Conservation (phyloP, 305 asterid species). For the Ilex paraguariensis region DNA sequence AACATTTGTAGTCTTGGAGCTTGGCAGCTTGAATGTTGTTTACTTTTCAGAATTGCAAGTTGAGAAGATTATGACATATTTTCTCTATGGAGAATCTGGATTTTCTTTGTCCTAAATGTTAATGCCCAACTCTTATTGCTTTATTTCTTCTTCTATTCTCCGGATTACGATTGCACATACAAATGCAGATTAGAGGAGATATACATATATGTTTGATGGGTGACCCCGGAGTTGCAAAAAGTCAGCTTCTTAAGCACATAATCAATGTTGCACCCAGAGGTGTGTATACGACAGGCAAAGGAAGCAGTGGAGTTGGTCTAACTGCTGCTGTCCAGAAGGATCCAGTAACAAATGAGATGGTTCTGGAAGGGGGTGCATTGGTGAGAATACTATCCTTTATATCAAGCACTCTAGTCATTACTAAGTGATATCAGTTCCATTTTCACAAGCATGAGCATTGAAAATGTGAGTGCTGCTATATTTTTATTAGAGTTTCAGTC, state of each 20-base stretch:
- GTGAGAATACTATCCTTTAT: constrained; percentile 32
- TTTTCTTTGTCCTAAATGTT: no score
- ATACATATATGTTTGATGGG: constrained; percentile 94
- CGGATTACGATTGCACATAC: constrained; percentile 2
- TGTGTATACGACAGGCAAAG: constrained; percentile 92
- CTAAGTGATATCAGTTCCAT: no score
- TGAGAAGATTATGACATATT: no score
- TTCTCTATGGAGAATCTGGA: no score
- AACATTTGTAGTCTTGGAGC: no score
- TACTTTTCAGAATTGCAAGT: no score
- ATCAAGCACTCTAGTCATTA: background rate
- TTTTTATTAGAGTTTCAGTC: no score
- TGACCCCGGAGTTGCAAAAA: constrained; percentile 98
- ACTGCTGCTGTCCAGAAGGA: constrained; percentile 98
- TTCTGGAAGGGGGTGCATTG: constrained; percentile 98
- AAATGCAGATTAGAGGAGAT: constrained; percentile 87
- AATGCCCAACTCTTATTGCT: background rate
- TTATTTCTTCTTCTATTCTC: background rate
- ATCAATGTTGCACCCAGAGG: constrained; percentile 96
- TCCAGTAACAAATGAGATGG: constrained; percentile 95
- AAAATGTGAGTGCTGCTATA: no score
- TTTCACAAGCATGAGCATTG: no score
- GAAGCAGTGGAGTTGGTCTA: constrained; percentile 99
- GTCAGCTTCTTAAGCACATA: constrained; percentile 97
- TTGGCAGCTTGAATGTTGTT: no score